Evolutionary conservation across 306 rosid species (phyloP).

Genomic region (Castanospermum australe): DNA sequence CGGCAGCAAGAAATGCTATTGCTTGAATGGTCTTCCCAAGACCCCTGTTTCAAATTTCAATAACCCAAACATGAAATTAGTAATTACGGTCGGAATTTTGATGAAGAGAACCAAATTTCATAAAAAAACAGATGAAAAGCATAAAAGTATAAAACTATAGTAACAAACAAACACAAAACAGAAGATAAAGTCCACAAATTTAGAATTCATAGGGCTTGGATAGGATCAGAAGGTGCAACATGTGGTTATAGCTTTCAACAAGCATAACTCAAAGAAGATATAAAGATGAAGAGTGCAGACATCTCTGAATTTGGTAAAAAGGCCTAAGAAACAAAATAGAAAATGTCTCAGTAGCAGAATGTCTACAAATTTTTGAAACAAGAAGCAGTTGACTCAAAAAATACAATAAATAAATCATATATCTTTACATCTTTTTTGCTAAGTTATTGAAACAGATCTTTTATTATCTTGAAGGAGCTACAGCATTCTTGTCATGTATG

Average conservation of each 20-base stretch:
- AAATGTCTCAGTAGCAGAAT: neutral
- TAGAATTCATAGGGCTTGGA: neutral
- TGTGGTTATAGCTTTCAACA: neutral
- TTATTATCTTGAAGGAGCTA: conserved; percentile 1
- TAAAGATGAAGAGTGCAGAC: neutral
- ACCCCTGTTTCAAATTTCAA: conserved; percentile 76
- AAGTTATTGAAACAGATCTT: neutral
- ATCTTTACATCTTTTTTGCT: neutral
- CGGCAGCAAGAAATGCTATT: conserved; percentile 91
- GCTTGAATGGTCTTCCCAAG: conserved; percentile 95
- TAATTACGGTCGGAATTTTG: neutral
- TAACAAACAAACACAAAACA: conserved; percentile 8
- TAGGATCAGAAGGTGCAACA: neutral
- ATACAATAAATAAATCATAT: neutral
- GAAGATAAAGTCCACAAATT: neutral
- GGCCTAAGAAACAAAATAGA: conserved; percentile 3
- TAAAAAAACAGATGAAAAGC: neutral
- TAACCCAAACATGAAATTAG: conserved; percentile 23
- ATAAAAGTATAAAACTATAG: neutral
- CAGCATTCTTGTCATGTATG: neutral
- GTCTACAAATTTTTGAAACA: conserved; percentile 6
- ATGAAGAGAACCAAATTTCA: neutral
- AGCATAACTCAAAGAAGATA: neutral
- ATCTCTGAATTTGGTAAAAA: neutral
- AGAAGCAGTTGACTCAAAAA: conserved; percentile 11